Base-by-base conservation (phyloP, 2,329 filamentous ascomycete genomes). In the Chaetomium sp. region DNA sequence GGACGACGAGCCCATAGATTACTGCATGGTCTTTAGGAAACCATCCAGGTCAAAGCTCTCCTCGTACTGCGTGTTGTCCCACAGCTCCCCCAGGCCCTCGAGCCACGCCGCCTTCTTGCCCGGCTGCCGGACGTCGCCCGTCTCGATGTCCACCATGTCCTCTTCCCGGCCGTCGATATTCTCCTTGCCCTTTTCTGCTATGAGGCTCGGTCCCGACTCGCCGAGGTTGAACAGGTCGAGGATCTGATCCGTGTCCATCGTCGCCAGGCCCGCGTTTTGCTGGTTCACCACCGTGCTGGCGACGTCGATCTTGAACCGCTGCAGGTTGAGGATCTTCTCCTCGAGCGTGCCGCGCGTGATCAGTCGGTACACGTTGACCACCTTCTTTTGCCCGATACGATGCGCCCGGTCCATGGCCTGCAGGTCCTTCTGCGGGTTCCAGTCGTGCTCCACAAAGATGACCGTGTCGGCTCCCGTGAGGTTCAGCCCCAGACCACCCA, bases 271-370 rank as follows among this genome's bases (percentile, higher is more conserved):
- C 1, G 95, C 94, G 72, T 99, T 99, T 79, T 99, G 95, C 78
- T 99, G 95, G 76, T 99, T 99, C 70, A 99, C 96, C 6, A 99
- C 95, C 0, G 96, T 99, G 59, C 91, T 96, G 50, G 95, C 96
- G 23, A 99, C 93, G 77, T 99, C 95, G 73, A 99, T 97, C 83
- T 99, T 99, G 88, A 99, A 99, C 59, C 95, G 90, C 86, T 99
- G 95, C 63, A 99, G 88, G 74, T 91, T 96, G 73, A 99, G 81
- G 74, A 99, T 99, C 86, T 99, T 99, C 82, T 99, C 95, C 78
- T 99, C 95, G 57, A 99, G 80, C 1, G 96, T 99, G 68, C 95
- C 95, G 70, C 95, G 87, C 6, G 95, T 99, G 73, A 99, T 95
- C 70, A 99, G 84, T 27, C 95, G 92, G 78, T 99, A 99, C 19